These are phyloP conservation scores for Marchantia paleacea DNA, from an alignment of 225 moss, liverwort and hornwort genomes.

Conservation along the genomic window DNA sequence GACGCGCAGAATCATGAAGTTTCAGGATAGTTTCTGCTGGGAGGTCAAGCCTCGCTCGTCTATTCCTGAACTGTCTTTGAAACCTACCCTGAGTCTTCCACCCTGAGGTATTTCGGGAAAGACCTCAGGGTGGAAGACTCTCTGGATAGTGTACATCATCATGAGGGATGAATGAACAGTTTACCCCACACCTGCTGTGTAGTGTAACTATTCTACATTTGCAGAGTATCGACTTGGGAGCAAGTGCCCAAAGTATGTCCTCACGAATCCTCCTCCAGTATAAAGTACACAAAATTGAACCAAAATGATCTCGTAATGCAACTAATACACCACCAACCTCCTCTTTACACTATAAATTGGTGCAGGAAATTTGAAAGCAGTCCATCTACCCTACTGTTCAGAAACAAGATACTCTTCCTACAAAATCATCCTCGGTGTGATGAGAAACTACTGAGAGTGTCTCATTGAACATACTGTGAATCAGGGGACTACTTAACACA, in stretches of 20 bases:
- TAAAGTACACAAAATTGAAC: not conserved
- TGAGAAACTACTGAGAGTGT: not conserved
- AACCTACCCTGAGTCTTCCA: no score
- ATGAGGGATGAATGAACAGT: no score
- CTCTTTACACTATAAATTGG: not conserved
- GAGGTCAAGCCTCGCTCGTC: no score
- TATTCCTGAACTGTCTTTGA: no score
- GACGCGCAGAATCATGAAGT: no score
- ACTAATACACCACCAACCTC: not conserved
- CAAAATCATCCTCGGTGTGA: not conserved
- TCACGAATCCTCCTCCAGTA: not conserved
- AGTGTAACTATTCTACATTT: no score
- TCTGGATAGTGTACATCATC: no score
- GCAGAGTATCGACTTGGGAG: no score
- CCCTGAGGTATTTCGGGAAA: no score
- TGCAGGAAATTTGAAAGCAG: not conserved
- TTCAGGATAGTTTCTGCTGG: no score
- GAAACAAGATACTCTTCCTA: not conserved
- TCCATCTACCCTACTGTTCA: not conserved
- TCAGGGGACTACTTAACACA: not conserved
- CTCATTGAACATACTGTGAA: not conserved
- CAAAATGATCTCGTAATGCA: not conserved
- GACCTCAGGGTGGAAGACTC: no score
- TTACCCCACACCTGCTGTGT: no score
- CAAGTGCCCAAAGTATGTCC: not conserved